phyloP scores from a whole-genome alignment of 2,329 filamentous ascomycete species.

The Diplodia sapinea region DNA sequence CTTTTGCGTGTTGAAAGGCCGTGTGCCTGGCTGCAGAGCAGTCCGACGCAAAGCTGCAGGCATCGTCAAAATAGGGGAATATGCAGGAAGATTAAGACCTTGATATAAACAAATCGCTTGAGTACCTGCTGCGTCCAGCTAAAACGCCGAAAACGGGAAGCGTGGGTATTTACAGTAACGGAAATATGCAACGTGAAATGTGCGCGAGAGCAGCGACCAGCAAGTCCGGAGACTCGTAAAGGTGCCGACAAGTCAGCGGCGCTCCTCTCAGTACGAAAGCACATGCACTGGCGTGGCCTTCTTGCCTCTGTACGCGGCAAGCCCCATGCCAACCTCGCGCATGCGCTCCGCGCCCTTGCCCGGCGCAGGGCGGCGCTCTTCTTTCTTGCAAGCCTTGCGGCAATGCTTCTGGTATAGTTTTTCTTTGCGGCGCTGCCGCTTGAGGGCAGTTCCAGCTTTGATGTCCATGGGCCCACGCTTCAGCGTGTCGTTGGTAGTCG shows the following conservation, averaged over 20 bases:
- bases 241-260: constrained; percentile 45
- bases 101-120: constrained; percentile 26
- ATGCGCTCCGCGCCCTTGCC: constrained; percentile 93
- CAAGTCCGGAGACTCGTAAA: constrained; percentile 42
- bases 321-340: constrained; percentile 86
- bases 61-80: constrained; percentile 20
- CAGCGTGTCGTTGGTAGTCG: constrained; percentile 60
- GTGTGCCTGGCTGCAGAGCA: not conserved
- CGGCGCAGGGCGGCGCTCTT: constrained; percentile 73
- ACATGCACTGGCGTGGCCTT: constrained; percentile 47
- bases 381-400: constrained; percentile 71
- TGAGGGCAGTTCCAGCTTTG: constrained; percentile 86
- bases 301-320: constrained; percentile 79
- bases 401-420: constrained; percentile 91
- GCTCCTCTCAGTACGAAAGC: constrained; percentile 52
- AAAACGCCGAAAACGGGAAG: constrained; percentile 26
- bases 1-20: constrained; percentile 15
- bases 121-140: constrained; percentile 30
- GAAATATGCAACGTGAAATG: constrained; percentile 28
- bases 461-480: constrained; percentile 96
- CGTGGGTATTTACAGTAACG: constrained; percentile 31
- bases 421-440: constrained; percentile 89
- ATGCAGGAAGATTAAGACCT: constrained; percentile 26
- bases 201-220: constrained; percentile 48
- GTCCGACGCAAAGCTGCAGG: constrained; percentile 9